Evolutionary conservation across 345 rosid genomes (phyloP).

Genomic region (Pistacia atlantica): DNA sequence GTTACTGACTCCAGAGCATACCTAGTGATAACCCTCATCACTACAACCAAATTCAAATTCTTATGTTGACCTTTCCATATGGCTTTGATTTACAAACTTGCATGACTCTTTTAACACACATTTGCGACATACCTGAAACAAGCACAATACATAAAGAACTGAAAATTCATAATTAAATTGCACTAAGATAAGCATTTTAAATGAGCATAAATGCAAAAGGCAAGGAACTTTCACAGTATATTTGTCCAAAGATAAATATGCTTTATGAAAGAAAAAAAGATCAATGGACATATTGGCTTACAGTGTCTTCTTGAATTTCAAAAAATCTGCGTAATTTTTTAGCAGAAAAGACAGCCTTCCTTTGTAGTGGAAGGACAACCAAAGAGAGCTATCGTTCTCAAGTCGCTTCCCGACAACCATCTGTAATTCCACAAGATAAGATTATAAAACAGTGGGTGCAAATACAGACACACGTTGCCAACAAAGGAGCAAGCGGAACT

Average conservation of each 20-base stretch:
- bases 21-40: conserved; percentile 57
- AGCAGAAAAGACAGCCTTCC: conserved; percentile 56
- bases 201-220: neutral
- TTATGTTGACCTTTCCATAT: conserved; percentile 47
- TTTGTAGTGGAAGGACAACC: conserved; percentile 73
- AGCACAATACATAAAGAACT: conserved; percentile 5
- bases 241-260: neutral
- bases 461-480: neutral
- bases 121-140: conserved; percentile 64
- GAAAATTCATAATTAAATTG: neutral
- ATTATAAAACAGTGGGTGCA: neutral
- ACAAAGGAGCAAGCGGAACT: neutral
- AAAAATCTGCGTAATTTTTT: conserved; percentile 71
- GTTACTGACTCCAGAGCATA: conserved; percentile 59
- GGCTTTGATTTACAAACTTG: conserved; percentile 54
- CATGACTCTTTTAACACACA: conserved; percentile 66
- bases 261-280: neutral
- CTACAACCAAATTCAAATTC: conserved; percentile 48
- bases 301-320: conserved; percentile 62
- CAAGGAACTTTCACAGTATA: neutral
- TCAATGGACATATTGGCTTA: conserved; percentile 38
- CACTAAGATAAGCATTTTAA: neutral
- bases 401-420: conserved; percentile 75
- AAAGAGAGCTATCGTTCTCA: conserved; percentile 61
- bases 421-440: conserved; percentile 40